Evolutionary conservation across 257 asterid genomes (phyloP).

Genomic region (Nicotiana otophora): DNA sequence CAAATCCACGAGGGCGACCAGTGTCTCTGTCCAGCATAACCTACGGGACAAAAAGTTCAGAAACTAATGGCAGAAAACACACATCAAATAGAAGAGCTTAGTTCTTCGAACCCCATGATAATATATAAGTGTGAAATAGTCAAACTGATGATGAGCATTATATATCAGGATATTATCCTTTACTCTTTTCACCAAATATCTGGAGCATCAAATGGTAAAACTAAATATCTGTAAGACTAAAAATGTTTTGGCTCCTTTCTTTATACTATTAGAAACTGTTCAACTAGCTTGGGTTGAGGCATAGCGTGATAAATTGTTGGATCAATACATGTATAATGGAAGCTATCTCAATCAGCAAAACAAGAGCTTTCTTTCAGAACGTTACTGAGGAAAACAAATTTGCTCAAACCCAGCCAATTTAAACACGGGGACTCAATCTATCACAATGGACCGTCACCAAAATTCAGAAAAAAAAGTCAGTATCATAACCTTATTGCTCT

Average conservation of each 20-base stretch:
- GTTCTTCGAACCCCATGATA: not conserved
- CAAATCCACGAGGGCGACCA: conserved; percentile 99
- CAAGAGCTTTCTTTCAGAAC: not conserved
- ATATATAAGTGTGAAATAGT: not conserved
- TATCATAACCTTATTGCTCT: not conserved
- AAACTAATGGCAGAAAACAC: not conserved
- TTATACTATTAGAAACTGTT: not conserved
- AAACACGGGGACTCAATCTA: not conserved
- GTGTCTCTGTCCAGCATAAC: conserved; percentile 94
- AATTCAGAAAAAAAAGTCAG: not conserved
- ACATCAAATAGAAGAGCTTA: not conserved
- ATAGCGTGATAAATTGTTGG: not conserved
- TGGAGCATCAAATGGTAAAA: not conserved
- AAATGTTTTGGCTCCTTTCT: not conserved
- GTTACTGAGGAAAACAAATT: not conserved
- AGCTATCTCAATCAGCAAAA: not conserved
- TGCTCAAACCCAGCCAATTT: not conserved
- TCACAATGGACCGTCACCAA: not conserved
- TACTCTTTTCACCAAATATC: conserved; percentile 1
- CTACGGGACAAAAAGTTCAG: conserved; percentile 27
- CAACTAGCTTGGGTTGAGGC: not conserved
- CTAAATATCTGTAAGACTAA: not conserved
- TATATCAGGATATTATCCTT: not conserved
- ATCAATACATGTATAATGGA: not conserved
- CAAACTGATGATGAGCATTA: not conserved